Evolutionary conservation across 805 yeast species (phyloP).

Genomic region (Lipomyces spencermartinsiae): DNA sequence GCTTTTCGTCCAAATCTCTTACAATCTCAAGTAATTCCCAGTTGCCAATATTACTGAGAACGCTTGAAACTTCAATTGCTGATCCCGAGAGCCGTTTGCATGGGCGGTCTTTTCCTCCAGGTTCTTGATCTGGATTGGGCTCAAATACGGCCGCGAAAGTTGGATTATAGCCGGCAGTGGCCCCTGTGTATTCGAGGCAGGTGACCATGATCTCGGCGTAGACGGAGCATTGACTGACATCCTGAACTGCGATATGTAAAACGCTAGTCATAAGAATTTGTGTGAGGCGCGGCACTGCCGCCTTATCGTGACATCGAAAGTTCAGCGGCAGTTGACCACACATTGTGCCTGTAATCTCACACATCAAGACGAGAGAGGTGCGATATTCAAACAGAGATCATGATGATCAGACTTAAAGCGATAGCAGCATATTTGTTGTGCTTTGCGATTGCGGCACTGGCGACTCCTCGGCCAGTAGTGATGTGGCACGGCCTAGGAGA

Average conservation of each 20-base stretch:
- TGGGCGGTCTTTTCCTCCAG: conserved; percentile 19
- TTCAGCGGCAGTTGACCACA: not conserved
- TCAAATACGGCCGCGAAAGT: conserved; percentile 34
- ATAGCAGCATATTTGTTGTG: not conserved
- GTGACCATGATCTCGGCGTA: not conserved
- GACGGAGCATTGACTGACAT: not conserved
- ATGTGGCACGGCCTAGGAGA: conserved; percentile 90
- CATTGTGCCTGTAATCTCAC: not conserved
- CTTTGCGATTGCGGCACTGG: conserved; percentile 9
- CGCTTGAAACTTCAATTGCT: conserved; percentile 29
- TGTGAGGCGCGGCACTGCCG: not conserved
- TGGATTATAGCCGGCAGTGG: conserved; percentile 24
- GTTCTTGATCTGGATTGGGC: conserved; percentile 19
- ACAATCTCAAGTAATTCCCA: conserved; percentile 34
- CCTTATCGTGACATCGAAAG: not conserved
- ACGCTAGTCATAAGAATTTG: not conserved
- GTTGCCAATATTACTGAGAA: conserved; percentile 24
- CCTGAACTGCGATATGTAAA: not conserved
- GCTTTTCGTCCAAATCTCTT: not conserved
- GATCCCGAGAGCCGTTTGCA: conserved; percentile 23
- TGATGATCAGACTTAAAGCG: not conserved
- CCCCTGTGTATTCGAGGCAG: conserved; percentile 20
- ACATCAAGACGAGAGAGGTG: not conserved
- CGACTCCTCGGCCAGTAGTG: conserved; percentile 58
- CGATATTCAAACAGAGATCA: not conserved